A percentile compares a stretch with the other conserved stretches of the same genome.
Conservation (phyloP, 2,329 filamentous ascomycete genomes). For the Cucurbitaria berberidis region DNA sequence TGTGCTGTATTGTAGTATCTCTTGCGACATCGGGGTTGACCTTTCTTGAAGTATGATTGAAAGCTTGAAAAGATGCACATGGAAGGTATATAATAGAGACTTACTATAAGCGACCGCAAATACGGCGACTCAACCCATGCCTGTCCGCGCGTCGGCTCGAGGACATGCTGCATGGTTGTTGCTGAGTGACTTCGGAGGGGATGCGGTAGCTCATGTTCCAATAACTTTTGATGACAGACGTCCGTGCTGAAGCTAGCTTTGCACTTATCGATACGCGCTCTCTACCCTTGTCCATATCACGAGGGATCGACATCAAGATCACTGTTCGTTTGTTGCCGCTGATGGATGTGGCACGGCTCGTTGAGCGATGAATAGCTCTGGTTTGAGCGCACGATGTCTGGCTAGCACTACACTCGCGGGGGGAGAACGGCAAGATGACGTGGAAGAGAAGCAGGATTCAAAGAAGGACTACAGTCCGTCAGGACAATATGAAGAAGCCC, state of each 20-base stretch:
- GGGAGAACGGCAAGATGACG: conserved; percentile 2
- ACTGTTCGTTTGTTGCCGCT: neutral
- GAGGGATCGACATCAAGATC: neutral
- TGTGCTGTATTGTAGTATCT: neutral
- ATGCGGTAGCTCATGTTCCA: conserved; percentile 5
- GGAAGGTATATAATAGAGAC: conserved; percentile 6
- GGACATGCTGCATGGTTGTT: conserved; percentile 40
- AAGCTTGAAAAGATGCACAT: neutral
- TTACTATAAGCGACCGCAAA: conserved; percentile 55
- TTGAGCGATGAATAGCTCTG: conserved; percentile 19
- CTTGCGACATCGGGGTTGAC: neutral
- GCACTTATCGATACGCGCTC: neutral
- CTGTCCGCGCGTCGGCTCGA: conserved; percentile 30
- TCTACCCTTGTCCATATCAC: neutral
- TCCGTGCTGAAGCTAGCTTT: conserved; percentile 32
- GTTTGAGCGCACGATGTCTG: conserved; percentile 26
- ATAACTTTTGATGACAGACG: conserved; percentile 20
- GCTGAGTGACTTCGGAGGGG: conserved; percentile 8
- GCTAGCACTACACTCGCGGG: conserved; percentile 24
- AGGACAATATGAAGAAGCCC: neutral
- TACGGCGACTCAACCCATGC: conserved; percentile 56
- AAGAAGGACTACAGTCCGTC: neutral
- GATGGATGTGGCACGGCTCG: neutral
- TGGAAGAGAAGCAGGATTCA: neutral
- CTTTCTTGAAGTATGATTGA: neutral